Evolutionary conservation across 176 grass and related monocot genomes (phyloP).

Genomic region (Panicum miliaceum): DNA sequence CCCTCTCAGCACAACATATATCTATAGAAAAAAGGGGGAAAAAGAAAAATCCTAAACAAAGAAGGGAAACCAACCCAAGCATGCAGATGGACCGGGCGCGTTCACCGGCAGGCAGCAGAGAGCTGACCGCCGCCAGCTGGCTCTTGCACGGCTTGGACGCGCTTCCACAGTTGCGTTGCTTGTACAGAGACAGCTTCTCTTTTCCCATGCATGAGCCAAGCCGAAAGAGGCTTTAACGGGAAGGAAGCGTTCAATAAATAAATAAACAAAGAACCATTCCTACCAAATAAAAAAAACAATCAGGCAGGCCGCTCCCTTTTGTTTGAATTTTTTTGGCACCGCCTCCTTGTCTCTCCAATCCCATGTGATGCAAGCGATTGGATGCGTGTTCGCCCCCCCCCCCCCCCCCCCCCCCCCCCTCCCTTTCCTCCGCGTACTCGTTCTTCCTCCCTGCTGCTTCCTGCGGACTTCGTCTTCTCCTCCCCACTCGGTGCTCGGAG

Average conservation of each 20-base stretch:
- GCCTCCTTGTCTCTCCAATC: background rate
- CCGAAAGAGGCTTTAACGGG: too few relatives aligned
- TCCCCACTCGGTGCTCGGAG: background rate
- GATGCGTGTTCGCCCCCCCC: background rate
- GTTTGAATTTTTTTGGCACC: conserved; percentile 40
- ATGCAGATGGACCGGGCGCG: too few relatives aligned
- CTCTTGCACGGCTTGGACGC: too few relatives aligned
- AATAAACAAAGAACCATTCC: background rate
- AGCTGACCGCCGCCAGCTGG: too few relatives aligned
- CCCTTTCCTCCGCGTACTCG: background rate
- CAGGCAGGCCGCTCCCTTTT: background rate
- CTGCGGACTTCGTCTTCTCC: conserved; percentile 44
- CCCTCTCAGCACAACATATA: too few relatives aligned
- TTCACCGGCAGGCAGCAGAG: too few relatives aligned
- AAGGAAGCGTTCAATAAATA: conserved; percentile 1
- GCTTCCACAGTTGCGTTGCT: too few relatives aligned
- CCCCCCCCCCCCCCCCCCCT: background rate
- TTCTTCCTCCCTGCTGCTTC: background rate
- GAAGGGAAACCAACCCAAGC: too few relatives aligned
- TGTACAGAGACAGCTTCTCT: too few relatives aligned
- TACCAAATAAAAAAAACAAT: background rate
- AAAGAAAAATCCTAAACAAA: too few relatives aligned
- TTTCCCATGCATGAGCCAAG: too few relatives aligned
- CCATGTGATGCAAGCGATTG: conserved; percentile 26
- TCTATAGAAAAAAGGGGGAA: too few relatives aligned